Conservation (phyloP, 2,329 filamentous ascomycete genomes). For the Mycocentrospora acerina region DNA sequence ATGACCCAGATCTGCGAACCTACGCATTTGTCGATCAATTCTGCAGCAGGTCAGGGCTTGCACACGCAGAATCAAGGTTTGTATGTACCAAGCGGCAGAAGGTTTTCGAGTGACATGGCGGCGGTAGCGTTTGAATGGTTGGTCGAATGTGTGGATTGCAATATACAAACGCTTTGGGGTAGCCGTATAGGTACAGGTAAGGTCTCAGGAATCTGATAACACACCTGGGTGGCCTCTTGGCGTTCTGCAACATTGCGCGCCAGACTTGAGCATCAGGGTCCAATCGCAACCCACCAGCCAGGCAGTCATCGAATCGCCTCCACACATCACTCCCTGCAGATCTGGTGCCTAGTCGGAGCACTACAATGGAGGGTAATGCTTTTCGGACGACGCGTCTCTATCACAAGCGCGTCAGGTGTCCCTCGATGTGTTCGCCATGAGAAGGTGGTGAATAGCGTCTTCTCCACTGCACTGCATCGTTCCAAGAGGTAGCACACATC, state of each 20-base stretch:
- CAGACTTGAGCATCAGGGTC: slow-evolving; percentile 3
- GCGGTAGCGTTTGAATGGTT: not conserved
- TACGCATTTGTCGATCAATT: slow-evolving; percentile 98
- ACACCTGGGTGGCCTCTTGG: not conserved
- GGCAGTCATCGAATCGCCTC: slow-evolving; percentile 18
- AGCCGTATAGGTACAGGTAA: too few species aligned
- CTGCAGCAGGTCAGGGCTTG: slow-evolving; percentile 51
- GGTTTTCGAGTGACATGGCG: slow-evolving; percentile 31
- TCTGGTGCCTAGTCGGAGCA: slow-evolving; percentile 34
- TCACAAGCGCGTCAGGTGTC: slow-evolving; percentile 24
- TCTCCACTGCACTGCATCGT: not conserved
- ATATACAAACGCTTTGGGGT: too few species aligned
- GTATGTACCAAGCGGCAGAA: slow-evolving; percentile 34
- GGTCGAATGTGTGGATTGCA: slow-evolving; percentile 2
- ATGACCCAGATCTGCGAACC: slow-evolving; percentile 97
- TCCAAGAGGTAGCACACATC: not conserved
- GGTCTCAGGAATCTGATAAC: too few species aligned
- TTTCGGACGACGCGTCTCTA: slow-evolving; percentile 29
- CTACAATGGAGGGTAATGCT: slow-evolving; percentile 41
- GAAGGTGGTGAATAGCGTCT: slow-evolving; percentile 9
- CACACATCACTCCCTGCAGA: slow-evolving; percentile 10
- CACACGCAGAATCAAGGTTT: not conserved
- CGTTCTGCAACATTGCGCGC: not conserved
- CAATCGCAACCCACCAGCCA: slow-evolving; percentile 12
- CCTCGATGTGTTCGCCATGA: slow-evolving; percentile 17